These are phyloP conservation scores for Aquanectria penicillioides DNA, from an alignment of 2,329 filamentous ascomycete species.

Conservation along the genomic window DNA sequence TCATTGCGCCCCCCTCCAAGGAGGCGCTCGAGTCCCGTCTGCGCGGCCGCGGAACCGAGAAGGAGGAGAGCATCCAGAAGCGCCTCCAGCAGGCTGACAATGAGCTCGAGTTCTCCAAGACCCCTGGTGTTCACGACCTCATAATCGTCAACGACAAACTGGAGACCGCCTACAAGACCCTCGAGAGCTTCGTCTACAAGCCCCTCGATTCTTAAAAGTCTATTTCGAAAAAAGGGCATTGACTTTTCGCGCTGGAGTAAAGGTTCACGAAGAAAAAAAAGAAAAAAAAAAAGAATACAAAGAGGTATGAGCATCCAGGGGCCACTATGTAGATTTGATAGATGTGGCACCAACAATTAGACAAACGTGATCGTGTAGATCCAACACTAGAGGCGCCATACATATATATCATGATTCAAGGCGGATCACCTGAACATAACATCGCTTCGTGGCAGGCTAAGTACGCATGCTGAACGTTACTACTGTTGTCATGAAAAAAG, in stretches of 20 bases:
- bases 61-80: conserved; percentile 75
- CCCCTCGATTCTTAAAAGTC: conserved; percentile 6
- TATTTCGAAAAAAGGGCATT: neutral
- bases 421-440: no score
- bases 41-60: conserved; percentile 80
- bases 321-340: no score
- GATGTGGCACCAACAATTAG: no score
- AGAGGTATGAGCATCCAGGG: no score
- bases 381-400: no score
- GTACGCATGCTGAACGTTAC: no score
- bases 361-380: no score
- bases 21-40: conserved; percentile 80
- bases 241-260: neutral
- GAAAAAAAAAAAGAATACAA: no score
- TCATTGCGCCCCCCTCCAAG: conserved; percentile 82
- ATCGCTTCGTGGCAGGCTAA: no score
- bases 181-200: conserved; percentile 60
- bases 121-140: conserved; percentile 60
- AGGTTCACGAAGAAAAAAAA: neutral
- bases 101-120: conserved; percentile 79
- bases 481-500: no score
- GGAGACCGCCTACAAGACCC: conserved; percentile 61
- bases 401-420: no score
- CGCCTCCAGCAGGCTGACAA: conserved; percentile 76
- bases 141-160: conserved; percentile 55